Percentiles rank a stretch among this genome's conserved stretches.
Evolutionary conservation across 1,284 basidiomycete genomes (phyloP).

Genomic region (Ustilago vetiveriae): DNA sequence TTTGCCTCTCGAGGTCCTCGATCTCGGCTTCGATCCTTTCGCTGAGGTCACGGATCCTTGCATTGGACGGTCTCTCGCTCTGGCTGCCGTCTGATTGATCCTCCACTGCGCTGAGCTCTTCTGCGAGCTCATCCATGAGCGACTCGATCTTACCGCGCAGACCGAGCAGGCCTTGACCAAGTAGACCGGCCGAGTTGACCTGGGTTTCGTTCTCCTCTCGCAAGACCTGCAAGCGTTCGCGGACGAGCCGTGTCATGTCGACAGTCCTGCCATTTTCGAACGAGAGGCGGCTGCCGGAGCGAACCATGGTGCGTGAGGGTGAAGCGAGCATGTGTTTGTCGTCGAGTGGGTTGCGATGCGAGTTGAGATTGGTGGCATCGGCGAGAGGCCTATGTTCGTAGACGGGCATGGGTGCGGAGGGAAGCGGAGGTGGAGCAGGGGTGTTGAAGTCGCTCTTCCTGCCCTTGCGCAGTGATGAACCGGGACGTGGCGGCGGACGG

Average conservation of each 20-base stretch:
- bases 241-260: conserved; percentile 35
- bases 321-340: conserved; percentile 19
- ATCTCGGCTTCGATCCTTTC: conserved; percentile 53
- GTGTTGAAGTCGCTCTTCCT: conserved; percentile 53
- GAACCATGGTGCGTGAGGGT: conserved; percentile 10
- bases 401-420: conserved; percentile 29
- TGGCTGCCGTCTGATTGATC: conserved; percentile 28
- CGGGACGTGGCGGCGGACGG: conserved; percentile 47
- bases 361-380: conserved; percentile 35
- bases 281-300: conserved; percentile 9
- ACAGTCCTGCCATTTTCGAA: conserved; percentile 29
- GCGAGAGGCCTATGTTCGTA: conserved; percentile 22
- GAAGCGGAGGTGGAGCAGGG: conserved; percentile 39
- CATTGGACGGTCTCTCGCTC: conserved; percentile 14
- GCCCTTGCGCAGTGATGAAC: conserved; percentile 48
- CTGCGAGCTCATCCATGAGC: conserved; percentile 56
- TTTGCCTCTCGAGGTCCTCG: conserved; percentile 48
- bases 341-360: conserved; percentile 18
- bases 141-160: conserved; percentile 57
- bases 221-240: conserved; percentile 43
- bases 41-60: conserved; percentile 37
- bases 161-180: conserved; percentile 59
- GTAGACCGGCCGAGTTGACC: conserved; percentile 58
- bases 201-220: conserved; percentile 51
- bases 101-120: conserved; percentile 47